Evolutionary conservation across 768 basidiomycete genomes (phyloP).

Genomic region (Mycena haematopus): DNA sequence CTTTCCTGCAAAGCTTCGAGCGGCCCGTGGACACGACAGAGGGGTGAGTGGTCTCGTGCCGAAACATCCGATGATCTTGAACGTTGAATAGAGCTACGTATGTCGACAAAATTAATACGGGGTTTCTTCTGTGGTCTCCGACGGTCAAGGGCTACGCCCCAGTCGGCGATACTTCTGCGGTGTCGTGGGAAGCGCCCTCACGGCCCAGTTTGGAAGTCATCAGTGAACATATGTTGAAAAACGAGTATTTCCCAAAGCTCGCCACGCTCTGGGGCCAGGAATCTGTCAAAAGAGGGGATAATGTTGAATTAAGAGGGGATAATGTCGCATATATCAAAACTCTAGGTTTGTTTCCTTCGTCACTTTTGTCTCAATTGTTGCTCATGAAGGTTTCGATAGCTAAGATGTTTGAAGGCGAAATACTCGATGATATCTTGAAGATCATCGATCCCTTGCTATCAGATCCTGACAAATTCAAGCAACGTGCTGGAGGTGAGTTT

Average conservation of each 20-base stretch:
- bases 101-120: constrained; percentile 77
- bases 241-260: constrained; percentile 66
- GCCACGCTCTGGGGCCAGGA: constrained; percentile 82
- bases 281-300: constrained; percentile 59
- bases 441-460: constrained; percentile 66
- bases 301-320: constrained; percentile 62
- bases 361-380: background rate
- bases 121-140: constrained; percentile 78
- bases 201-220: constrained; percentile 59
- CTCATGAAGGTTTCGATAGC: constrained; percentile 46
- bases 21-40: constrained; percentile 41
- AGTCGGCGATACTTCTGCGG: constrained; percentile 43
- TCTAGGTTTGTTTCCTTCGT: constrained; percentile 38
- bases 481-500: constrained; percentile 75
- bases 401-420: constrained; percentile 65
- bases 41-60: constrained; percentile 38
- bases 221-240: constrained; percentile 47
- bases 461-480: constrained; percentile 83
- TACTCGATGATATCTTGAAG: constrained; percentile 58
- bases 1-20: constrained; percentile 56
- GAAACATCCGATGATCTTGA: constrained; percentile 18
- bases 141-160: constrained; percentile 65
- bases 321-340: constrained; percentile 51
- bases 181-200: constrained; percentile 64
- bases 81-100: constrained; percentile 47